Evolutionary conservation across 2,329 filamentous ascomycete species (phyloP).

Genomic region (Stagonosporopsis rhizophila): DNA sequence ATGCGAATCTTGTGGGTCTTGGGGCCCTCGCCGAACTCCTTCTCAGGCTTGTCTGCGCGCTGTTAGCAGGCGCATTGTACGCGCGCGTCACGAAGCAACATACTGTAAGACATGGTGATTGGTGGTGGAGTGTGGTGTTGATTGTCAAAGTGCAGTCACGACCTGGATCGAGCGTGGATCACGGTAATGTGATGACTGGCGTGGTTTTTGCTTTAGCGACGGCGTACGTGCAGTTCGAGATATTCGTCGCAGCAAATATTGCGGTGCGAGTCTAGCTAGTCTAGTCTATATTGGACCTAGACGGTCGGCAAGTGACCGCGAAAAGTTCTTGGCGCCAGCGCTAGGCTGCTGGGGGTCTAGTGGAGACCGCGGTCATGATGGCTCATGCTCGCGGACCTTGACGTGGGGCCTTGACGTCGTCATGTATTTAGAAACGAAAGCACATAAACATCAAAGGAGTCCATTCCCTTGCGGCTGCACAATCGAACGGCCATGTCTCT

Average conservation of each 20-base stretch:
- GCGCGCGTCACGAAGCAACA: constrained; percentile 4
- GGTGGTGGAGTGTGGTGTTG: constrained; percentile 32
- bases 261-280: not conserved
- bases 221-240: constrained; percentile 36
- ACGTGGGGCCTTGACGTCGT: constrained; percentile 19
- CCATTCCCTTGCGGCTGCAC: not conserved
- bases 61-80: constrained; percentile 19
- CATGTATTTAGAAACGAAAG: constrained; percentile 15
- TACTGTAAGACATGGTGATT: constrained; percentile 48
- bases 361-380: constrained; percentile 26
- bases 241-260: constrained; percentile 20
- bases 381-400: constrained; percentile 34
- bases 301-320: not conserved
- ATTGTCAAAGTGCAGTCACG: constrained; percentile 53
- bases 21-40: constrained; percentile 88
- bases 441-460: constrained; percentile 9
- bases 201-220: constrained; percentile 39
- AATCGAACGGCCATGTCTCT: constrained; percentile 53
- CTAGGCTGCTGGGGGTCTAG: not conserved
- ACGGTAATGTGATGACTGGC: constrained; percentile 63
- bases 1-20: constrained; percentile 99
- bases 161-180: constrained; percentile 55
- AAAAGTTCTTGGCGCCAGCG: not conserved
- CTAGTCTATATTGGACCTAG: not conserved
- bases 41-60: constrained; percentile 77